Conservation (phyloP, 2,329 filamentous ascomycete species). For the Aspergillus clavatus region DNA sequence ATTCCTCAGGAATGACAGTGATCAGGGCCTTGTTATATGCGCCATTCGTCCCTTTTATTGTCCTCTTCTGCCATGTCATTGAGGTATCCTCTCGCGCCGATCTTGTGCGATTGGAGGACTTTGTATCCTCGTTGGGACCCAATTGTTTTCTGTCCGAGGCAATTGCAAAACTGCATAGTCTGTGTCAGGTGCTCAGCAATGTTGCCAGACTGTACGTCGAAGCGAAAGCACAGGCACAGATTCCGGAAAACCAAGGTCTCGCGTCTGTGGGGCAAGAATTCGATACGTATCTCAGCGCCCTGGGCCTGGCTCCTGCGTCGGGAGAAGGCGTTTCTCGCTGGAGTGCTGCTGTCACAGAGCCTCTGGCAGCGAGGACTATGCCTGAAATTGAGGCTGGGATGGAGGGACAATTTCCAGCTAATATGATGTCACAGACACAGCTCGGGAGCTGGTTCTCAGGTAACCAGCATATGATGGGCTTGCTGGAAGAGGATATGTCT, state of each 20-base stretch:
- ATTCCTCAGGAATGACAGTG: too few relatives aligned
- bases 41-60: conserved; percentile 49
- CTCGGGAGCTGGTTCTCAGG: conserved; percentile 64
- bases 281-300: conserved; percentile 59
- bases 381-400: conserved; percentile 9
- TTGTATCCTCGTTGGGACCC: conserved; percentile 53
- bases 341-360: conserved; percentile 2
- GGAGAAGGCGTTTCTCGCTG: conserved; percentile 11
- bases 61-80: conserved; percentile 46
- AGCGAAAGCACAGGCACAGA: conserved; percentile 53
- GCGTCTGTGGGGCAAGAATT: conserved; percentile 55
- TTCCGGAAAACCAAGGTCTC: conserved; percentile 45
- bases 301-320: conserved; percentile 53
- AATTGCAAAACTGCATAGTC: conserved; percentile 56
- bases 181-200: conserved; percentile 58
- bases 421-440: conserved; percentile 28
- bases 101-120: conserved; percentile 52
- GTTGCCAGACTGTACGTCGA: conserved; percentile 60
- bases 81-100: conserved; percentile 52
- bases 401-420: conserved; percentile 9
- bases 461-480: conserved; percentile 59
- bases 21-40: conserved; percentile 38
- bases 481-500: conserved; percentile 58
- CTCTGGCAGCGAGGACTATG: conserved; percentile 1
- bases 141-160: conserved; percentile 53